These are phyloP conservation scores for Zalaria sp. DNA, from an alignment of 2,329 filamentous ascomycete genomes.

Conservation along the genomic window DNA sequence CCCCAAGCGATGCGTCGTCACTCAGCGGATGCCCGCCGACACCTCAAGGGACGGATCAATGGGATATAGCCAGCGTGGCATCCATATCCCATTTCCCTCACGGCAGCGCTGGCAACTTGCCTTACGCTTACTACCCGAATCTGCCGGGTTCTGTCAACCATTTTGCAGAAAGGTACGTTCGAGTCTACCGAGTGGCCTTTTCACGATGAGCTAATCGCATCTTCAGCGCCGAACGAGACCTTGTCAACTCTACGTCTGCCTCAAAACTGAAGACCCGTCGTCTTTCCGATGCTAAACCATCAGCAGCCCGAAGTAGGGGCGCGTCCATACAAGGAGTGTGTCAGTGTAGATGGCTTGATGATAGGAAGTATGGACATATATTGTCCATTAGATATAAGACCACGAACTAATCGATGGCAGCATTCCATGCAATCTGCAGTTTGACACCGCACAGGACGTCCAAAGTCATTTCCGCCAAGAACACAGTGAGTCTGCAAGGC, in stretches of 20 bases:
- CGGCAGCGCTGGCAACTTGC: no score
- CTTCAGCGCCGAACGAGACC: not conserved
- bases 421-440: constrained; percentile 14
- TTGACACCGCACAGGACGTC: constrained; percentile 33
- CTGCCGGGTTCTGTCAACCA: not conserved
- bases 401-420: not conserved
- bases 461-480: constrained; percentile 38
- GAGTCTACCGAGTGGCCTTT: not conserved
- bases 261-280: not conserved
- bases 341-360: not conserved
- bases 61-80: no score
- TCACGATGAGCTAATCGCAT: not conserved
- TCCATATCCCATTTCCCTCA: no score
- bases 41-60: not conserved
- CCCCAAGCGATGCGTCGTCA: not conserved
- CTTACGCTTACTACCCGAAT: not conserved
- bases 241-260: not conserved
- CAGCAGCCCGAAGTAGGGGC: not conserved
- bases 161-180: not conserved
- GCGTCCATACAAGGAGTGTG: not conserved
- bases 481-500: constrained; percentile 26
- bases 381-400: not conserved
- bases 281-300: not conserved
- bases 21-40: not conserved
- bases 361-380: not conserved